Evolutionary conservation across 495 filamentous ascomycete species (phyloP), one percentile per base, ranked within the genome.

Genomic region (Penicillium parvum): DNA sequence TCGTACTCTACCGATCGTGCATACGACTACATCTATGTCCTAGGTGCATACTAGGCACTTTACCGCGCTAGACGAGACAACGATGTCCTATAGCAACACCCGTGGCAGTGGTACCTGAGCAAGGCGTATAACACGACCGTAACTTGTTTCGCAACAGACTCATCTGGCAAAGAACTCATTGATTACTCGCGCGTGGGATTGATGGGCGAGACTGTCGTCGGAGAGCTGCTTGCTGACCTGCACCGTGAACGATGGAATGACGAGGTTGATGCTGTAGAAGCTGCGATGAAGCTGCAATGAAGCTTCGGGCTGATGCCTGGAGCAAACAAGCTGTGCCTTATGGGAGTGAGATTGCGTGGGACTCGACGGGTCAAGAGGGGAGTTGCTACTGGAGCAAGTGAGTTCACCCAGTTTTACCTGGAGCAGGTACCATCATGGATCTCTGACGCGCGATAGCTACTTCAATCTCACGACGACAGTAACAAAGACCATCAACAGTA

Each of bases 321-420:
- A 46, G 64, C 32, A 46, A 52, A 0, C 49, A 69, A 36, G 52
- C 52, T 17, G 68, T 68, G 3, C 75, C 75, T 0, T 79, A 67
- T 42, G 75, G 74, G n/a, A 75, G 72, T 42, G 75, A 77, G 50
- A 68, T 69, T 66, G 68, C 73, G 0, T 79, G 75, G 75, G 75
- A 78, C 43, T 75, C 64, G 3, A 78, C 74, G 0, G 75, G 72
- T 0, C 74, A 78, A 44, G 75, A 78, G 36, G 75, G 75, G 1
- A 72, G 77, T 0, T 78, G 73, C 45, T 72, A 71, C 45, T 78
- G 75, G 75, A 50, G 61, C 30, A 69, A 64, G 43, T 73, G 71
- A 39, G 74, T 75, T 48, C 50, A 57, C 25, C 50, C 57, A n/a
- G n/a, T n/a, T n/a, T 49, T 23, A 4, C 8, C 7, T 10, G 11